Evolutionary conservation across 495 filamentous ascomycete genomes (phyloP).

Genomic region (Podospora bellae-mahoneyi): DNA sequence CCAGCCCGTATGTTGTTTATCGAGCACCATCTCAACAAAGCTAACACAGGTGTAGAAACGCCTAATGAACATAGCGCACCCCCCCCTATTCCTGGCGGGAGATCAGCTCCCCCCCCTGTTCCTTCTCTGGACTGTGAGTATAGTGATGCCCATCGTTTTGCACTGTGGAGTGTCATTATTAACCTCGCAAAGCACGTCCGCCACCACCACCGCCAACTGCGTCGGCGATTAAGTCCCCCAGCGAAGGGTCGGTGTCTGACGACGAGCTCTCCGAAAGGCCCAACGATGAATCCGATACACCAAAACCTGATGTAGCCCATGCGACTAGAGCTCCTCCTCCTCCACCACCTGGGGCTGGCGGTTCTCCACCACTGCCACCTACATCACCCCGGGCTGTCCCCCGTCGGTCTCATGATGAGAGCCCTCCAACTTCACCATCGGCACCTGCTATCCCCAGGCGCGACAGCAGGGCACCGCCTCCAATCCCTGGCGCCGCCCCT

Average conservation of each 20-base stretch:
- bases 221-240: slow-evolving; percentile 57
- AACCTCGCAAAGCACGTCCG: slow-evolving; percentile 55
- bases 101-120: slow-evolving; percentile 66
- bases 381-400: slow-evolving; percentile 52
- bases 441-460: slow-evolving; percentile 42
- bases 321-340: slow-evolving; percentile 41
- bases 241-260: slow-evolving; percentile 83
- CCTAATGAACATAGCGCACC: slow-evolving; percentile 37
- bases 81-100: slow-evolving; percentile 60
- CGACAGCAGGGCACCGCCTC: slow-evolving; percentile 50
- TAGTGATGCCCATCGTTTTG: slow-evolving; percentile 13
- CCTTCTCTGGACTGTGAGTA: slow-evolving; percentile 61
- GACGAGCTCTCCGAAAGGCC: slow-evolving; percentile 81
- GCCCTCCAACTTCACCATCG: slow-evolving; percentile 45
- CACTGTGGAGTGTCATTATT: slow-evolving; percentile 26
- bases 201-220: slow-evolving; percentile 49
- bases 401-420: slow-evolving; percentile 51
- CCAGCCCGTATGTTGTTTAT: slow-evolving; percentile 47
- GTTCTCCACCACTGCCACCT: slow-evolving; percentile 35
- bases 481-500: slow-evolving; percentile 48
- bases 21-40: slow-evolving; percentile 16
- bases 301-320: slow-evolving; percentile 38
- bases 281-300: slow-evolving; percentile 36
- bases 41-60: slow-evolving; percentile 38
- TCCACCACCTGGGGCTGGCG: slow-evolving; percentile 29